phyloP scores from a whole-genome alignment of 805 yeast species.

The Naumovozyma castellii region DNA sequence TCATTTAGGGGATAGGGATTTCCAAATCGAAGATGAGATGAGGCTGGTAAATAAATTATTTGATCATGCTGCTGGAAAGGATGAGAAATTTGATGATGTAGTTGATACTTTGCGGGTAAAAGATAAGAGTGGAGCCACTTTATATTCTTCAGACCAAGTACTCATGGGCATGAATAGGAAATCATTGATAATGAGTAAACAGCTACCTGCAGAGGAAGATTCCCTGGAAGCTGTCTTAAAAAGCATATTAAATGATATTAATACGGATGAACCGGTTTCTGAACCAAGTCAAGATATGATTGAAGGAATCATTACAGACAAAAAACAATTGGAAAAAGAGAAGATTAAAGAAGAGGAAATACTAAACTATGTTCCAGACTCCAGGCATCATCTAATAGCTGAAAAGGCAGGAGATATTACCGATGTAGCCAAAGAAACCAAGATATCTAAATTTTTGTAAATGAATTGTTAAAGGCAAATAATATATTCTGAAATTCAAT shows the following conservation, averaged over 20 bases:
- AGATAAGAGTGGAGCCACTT: constrained; percentile 3
- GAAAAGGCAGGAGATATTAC: constrained; percentile 34
- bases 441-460: constrained; percentile 31
- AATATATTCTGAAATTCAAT: neutral
- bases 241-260: constrained; percentile 18
- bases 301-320: constrained; percentile 17
- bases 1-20: constrained; percentile 29
- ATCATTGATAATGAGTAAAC: neutral
- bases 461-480: neutral
- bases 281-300: neutral
- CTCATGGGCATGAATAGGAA: constrained; percentile 5
- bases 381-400: constrained; percentile 31
- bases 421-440: constrained; percentile 31
- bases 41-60: constrained; percentile 31
- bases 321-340: constrained; percentile 10
- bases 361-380: constrained; percentile 23
- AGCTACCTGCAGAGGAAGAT: constrained; percentile 10
- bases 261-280: neutral
- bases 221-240: constrained; percentile 26
- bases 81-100: constrained; percentile 14
- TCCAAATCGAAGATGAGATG: constrained; percentile 37
- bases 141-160: neutral
- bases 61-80: constrained; percentile 7
- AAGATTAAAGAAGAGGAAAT: constrained; percentile 22
- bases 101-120: neutral